A percentile compares a stretch with the other conserved stretches of the same genome.
These are phyloP conservation scores for Stenocarpella maydis DNA, from an alignment of 2,329 filamentous ascomycete genomes.

Conservation along the genomic window DNA sequence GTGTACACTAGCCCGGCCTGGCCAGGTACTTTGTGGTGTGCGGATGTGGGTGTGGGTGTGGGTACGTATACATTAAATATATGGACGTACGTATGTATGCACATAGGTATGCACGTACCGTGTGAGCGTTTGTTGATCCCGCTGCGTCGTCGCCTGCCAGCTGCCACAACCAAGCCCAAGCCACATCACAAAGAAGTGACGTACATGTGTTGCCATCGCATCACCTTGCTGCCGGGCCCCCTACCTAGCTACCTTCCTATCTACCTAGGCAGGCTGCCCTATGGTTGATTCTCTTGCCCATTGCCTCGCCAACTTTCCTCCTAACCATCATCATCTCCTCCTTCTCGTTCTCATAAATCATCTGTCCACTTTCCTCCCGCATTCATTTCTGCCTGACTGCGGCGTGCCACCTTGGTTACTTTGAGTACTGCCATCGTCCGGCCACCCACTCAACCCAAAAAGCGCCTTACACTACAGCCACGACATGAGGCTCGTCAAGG, in stretches of 20 bases:
- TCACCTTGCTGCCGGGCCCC: neutral
- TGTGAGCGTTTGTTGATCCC: constrained; percentile 1
- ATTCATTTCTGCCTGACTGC: too few relatives aligned
- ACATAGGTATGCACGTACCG: neutral
- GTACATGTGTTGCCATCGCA: constrained; percentile 27
- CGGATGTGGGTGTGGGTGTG: too few relatives aligned
- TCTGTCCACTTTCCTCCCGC: neutral
- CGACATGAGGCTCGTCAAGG: constrained; percentile 80
- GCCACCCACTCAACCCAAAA: neutral
- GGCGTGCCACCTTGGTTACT: neutral
- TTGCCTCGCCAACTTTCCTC: neutral
- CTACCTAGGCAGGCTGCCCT: neutral
- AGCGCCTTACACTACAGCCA: neutral
- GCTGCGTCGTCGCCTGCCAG: too few relatives aligned
- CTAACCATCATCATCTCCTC: neutral
- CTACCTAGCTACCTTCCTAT: neutral
- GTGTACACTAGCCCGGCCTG: too few relatives aligned
- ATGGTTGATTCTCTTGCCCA: constrained; percentile 2
- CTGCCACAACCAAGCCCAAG: neutral
- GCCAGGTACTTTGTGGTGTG: too few relatives aligned
- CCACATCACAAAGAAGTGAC: constrained; percentile 32
- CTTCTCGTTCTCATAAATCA: neutral
- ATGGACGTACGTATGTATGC: too few relatives aligned
- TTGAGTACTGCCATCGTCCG: neutral
- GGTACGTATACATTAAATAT: too few relatives aligned